Evolutionary conservation across 257 asterid genomes (phyloP), one percentile per base, ranked within the genome.

Genomic region (Scutellaria minor): DNA sequence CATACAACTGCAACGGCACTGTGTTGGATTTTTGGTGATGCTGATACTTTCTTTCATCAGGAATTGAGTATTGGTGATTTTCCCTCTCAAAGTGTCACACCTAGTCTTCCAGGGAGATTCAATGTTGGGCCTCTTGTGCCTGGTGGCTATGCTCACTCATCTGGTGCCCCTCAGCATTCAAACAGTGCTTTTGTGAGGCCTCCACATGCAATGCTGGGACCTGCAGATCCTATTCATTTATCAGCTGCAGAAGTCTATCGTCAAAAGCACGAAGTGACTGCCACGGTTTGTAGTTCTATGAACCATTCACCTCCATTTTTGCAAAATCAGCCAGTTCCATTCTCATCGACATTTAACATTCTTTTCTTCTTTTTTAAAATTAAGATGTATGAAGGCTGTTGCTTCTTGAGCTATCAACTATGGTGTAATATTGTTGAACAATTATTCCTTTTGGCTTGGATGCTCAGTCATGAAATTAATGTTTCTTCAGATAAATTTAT

Each of bases 201-300:
- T 70, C 92, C 95, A 72, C 31, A 81, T 48, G 79, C 80, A n/a
- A 64, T 88, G 76, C 73, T 81, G 74, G 96, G 94, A 75, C 88
- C 90, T 78, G 66, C 96, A 31, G 99, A 92, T 85, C 79, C 88
- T 74, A 77, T 52, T 63, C 86, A 83, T 78, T 83, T 81, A 51
- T 89, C 97, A 27, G 82, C 95, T 35, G 89, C 81, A 47, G 98
- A 95, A 12, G 72, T 81, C 75, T 94, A 92, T 78, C 87, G 97
- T 12, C 85, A 87, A 77, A 87, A 88, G 82, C 98, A 95, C 52
- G 99, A 95, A 90, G 96, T 95, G 67, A 71, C 95, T n/a, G 97
- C 95, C 64, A 88, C 96, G 89, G 98, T 95, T 65, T 68, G 99
- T 80, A 77, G 40, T 68, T 55, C 44, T n/a, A 52, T 67, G 56